Conservation (phyloP, 2,329 filamentous ascomycete species). For the Cordyceps tenuipes region DNA sequence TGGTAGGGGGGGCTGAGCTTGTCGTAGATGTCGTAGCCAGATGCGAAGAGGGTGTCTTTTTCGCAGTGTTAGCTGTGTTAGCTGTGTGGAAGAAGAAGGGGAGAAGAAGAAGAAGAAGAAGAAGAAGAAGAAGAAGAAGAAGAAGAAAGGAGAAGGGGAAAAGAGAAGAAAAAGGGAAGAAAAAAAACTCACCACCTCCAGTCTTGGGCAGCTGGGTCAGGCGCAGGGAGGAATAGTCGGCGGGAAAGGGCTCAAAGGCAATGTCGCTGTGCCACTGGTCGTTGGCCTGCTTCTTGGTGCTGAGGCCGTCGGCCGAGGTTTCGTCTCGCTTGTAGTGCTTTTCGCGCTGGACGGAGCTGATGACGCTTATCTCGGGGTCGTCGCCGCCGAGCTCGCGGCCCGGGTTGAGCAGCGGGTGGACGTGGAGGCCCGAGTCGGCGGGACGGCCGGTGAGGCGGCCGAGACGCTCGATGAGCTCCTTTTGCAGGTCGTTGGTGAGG, state of each 20-base stretch:
- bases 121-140: too few species aligned
- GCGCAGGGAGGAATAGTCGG: conserved; percentile 53
- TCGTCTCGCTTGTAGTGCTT: conserved; percentile 32
- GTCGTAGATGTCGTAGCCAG: conserved; percentile 59
- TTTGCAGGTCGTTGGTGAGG: conserved; percentile 55
- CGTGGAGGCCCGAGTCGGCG: conserved; percentile 46
- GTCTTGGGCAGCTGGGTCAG: conserved; percentile 45
- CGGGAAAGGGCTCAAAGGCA: conserved; percentile 54
- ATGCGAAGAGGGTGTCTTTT: conserved; percentile 55
- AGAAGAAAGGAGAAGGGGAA: too few species aligned
- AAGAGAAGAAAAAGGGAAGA: too few species aligned
- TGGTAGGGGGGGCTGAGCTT: conserved; percentile 49
- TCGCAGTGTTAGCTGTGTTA: too few species aligned
- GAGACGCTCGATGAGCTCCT: conserved; percentile 53
- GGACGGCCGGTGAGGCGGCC: conserved; percentile 52
- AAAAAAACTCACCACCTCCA: conserved; percentile 36
- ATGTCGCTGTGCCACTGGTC: conserved; percentile 56
- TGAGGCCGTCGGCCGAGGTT: conserved; percentile 26
- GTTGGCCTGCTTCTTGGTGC: conserved; percentile 36
- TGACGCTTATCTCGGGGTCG: conserved; percentile 56
- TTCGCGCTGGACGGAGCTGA: conserved; percentile 48
- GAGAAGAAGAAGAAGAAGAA: too few species aligned
- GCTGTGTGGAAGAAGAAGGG: too few species aligned
- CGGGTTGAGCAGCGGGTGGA: conserved; percentile 50
- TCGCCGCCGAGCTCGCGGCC: conserved; percentile 42